Evolutionary conservation across 2,329 filamentous ascomycete genomes (phyloP).

Genomic region (Fusarium fracticaudum): DNA sequence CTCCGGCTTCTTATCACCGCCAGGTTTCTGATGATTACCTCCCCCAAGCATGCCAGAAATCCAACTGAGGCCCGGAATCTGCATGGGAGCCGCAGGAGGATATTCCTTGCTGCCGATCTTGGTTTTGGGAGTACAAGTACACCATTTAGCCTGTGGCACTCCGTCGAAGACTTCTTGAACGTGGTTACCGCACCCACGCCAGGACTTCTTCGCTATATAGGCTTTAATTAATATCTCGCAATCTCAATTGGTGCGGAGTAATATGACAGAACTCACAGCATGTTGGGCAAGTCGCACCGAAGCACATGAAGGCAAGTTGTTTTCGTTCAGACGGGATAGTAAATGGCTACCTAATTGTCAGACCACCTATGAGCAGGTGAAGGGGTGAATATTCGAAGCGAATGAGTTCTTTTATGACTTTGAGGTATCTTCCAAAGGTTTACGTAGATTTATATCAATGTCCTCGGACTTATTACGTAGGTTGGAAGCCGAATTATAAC

Average conservation of each 20-base stretch:
- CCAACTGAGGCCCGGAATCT: slow-evolving; percentile 53
- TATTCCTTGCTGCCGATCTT: slow-evolving; percentile 57
- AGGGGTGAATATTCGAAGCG: not conserved
- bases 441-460: not conserved
- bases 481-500: not conserved
- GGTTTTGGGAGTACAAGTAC: slow-evolving; percentile 57
- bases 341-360: not conserved
- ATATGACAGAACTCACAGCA: slow-evolving; percentile 50
- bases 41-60: slow-evolving; percentile 44
- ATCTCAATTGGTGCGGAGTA: not conserved
- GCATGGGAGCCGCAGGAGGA: slow-evolving; percentile 54
- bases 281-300: slow-evolving; percentile 51
- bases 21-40: not conserved
- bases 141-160: slow-evolving; percentile 58
- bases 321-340: not conserved
- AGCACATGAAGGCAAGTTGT: slow-evolving; percentile 50
- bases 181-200: slow-evolving; percentile 61
- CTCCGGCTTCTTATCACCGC: slow-evolving; percentile 30
- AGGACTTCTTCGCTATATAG: slow-evolving; percentile 55
- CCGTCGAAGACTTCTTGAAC: slow-evolving; percentile 56
- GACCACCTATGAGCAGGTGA: too few relatives aligned
- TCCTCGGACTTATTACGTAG: not conserved
- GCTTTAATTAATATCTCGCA: not conserved
- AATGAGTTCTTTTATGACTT: not conserved
- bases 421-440: not conserved